Evolutionary conservation across 164 flowering plant genomes (phyloP).

Genomic region (Chloranthus sessilifolius): DNA sequence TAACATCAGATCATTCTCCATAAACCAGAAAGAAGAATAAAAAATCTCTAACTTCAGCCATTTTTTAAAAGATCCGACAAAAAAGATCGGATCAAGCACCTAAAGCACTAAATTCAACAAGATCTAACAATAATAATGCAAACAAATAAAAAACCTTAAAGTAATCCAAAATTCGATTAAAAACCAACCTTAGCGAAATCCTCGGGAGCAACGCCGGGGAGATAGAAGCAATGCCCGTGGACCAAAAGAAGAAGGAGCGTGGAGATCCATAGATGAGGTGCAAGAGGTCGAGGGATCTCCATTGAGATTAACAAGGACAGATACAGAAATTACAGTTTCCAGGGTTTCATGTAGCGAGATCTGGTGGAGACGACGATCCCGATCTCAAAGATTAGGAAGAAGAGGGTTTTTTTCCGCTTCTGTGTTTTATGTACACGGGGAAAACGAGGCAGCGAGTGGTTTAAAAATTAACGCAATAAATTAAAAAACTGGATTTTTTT

Average conservation of each 20-base stretch:
- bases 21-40: neutral
- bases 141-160: neutral
- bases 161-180: neutral
- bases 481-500: too few species aligned
- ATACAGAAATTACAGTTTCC: too few species aligned
- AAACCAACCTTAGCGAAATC: constrained; percentile 54
- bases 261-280: constrained; percentile 14
- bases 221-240: constrained; percentile 53
- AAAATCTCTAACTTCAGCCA: neutral
- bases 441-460: too few species aligned
- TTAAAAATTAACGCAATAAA: too few species aligned
- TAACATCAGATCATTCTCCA: too few species aligned
- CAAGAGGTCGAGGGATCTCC: constrained; percentile 30
- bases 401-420: too few species aligned
- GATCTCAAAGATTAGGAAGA: too few species aligned
- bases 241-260: constrained; percentile 29
- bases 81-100: constrained; percentile 10
- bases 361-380: too few species aligned
- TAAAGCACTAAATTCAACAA: constrained; percentile 2
- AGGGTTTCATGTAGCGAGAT: too few species aligned
- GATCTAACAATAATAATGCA: constrained; percentile 10
- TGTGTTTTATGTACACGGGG: too few species aligned
- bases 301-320: constrained; percentile 25
- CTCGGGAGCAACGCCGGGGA: constrained; percentile 83
- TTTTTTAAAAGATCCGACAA: neutral